phyloP scores from a whole-genome alignment of 2,329 filamentous ascomycete genomes.

The Didymella pinodella region DNA sequence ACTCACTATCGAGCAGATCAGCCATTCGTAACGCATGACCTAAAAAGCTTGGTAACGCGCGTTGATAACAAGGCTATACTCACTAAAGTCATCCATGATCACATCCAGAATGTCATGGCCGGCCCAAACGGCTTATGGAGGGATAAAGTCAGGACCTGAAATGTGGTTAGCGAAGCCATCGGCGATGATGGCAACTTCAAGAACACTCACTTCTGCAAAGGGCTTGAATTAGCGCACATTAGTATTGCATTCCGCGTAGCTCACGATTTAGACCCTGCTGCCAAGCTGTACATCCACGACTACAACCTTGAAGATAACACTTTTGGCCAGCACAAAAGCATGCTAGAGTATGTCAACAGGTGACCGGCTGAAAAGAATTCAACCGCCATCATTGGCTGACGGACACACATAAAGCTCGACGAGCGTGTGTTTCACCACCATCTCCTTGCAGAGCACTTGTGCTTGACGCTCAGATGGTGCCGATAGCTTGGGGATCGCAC shows the following conservation, averaged over 20 bases:
- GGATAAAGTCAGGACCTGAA: constrained; percentile 70
- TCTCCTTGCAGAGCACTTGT: too few species aligned
- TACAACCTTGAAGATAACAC: constrained; percentile 68
- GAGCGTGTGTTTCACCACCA: too few species aligned
- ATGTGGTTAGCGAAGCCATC: constrained; percentile 72
- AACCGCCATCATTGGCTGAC: constrained; percentile 71
- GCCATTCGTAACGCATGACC: constrained; percentile 26
- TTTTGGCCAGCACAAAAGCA: constrained; percentile 62
- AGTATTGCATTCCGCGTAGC: constrained; percentile 75
- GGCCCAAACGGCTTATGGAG: constrained; percentile 58
- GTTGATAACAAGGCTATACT: constrained; percentile 63
- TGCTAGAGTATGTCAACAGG: constrained; percentile 68
- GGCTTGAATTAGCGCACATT: constrained; percentile 75
- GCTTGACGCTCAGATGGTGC: neutral
- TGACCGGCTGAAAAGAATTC: constrained; percentile 69
- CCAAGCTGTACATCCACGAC: constrained; percentile 80
- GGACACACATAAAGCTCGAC: constrained; percentile 49
- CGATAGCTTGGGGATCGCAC: neutral
- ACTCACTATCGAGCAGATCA: too few species aligned
- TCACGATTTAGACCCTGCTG: constrained; percentile 69
- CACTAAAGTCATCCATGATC: constrained; percentile 65
- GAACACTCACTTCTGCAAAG: constrained; percentile 68
- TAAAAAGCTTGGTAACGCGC: constrained; percentile 63
- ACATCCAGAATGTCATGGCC: constrained; percentile 54
- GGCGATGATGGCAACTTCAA: constrained; percentile 66